These are phyloP conservation scores for Mycena epipterygia DNA, from an alignment of 768 basidiomycete species.

Conservation along the genomic window DNA sequence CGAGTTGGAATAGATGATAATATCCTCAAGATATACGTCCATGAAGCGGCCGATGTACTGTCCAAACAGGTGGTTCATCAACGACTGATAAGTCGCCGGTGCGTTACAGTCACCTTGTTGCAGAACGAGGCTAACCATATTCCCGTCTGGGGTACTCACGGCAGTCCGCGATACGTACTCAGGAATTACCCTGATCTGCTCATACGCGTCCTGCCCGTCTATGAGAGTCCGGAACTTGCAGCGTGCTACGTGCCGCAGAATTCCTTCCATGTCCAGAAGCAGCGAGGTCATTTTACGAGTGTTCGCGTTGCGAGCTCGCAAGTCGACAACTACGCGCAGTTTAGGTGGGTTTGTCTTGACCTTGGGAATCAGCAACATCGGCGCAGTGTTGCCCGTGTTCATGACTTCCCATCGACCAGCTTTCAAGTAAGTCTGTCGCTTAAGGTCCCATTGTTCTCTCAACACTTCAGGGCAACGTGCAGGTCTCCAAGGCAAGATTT, in stretches of 20 bases:
- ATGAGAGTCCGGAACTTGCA: background rate
- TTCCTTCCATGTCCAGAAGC: too few species aligned
- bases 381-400: background rate
- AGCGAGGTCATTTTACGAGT: background rate
- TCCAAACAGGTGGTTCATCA: too few species aligned
- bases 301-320: background rate
- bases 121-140: background rate
- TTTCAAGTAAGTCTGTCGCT: background rate
- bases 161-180: background rate
- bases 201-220: background rate
- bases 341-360: background rate
- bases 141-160: background rate
- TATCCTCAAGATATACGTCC: too few species aligned
- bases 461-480: conserved; percentile 38
- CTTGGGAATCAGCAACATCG: background rate
- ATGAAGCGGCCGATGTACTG: too few species aligned
- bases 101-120: background rate
- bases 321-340: background rate
- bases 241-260: background rate
- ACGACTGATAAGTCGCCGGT: too few species aligned
- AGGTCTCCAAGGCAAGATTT: conserved; percentile 41
- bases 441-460: background rate
- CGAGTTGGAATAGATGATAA: background rate
- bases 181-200: background rate
- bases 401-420: background rate